phyloP scores from a whole-genome alignment of 2,329 filamentous ascomycete genomes.

The Penicillium oxalicum region DNA sequence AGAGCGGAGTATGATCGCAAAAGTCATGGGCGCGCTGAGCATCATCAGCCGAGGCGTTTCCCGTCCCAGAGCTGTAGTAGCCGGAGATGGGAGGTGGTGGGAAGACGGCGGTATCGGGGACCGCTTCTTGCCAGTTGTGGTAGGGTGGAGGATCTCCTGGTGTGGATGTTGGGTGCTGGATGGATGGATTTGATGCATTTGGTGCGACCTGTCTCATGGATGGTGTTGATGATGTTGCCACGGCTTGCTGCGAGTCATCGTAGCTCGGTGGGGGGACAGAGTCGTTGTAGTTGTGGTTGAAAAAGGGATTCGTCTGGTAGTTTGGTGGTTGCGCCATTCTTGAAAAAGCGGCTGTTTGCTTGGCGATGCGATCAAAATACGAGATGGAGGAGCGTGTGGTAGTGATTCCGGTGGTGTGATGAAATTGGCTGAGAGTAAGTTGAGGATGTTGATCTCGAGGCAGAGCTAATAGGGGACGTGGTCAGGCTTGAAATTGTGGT shows the following conservation, averaged over 20 bases:
- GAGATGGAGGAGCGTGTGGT: too few species aligned
- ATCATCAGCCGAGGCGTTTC: slow-evolving; percentile 51
- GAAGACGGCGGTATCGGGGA: slow-evolving; percentile 55
- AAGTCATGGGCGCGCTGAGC: slow-evolving; percentile 53
- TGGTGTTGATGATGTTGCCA: not conserved
- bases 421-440: too few species aligned
- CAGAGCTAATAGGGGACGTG: too few species aligned
- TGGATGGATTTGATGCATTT: too few species aligned
- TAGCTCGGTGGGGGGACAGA: slow-evolving; percentile 17
- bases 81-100: slow-evolving; percentile 54
- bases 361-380: too few species aligned
- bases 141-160: slow-evolving; percentile 47
- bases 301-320: slow-evolving; percentile 6
- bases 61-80: slow-evolving; percentile 49
- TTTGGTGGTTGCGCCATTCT: not conserved
- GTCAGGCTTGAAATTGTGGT: too few species aligned
- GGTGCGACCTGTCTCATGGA: not conserved
- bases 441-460: too few species aligned
- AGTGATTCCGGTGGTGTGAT: too few species aligned
- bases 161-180: not conserved
- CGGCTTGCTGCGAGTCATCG: slow-evolving; percentile 11
- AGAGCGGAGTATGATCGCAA: slow-evolving; percentile 49
- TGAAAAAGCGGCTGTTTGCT: not conserved
- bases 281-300: slow-evolving; percentile 14
- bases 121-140: slow-evolving; percentile 55